These are phyloP conservation scores for Ganoderma leucocontextum DNA, from an alignment of 1,284 basidiomycete species.

Conservation along the genomic window DNA sequence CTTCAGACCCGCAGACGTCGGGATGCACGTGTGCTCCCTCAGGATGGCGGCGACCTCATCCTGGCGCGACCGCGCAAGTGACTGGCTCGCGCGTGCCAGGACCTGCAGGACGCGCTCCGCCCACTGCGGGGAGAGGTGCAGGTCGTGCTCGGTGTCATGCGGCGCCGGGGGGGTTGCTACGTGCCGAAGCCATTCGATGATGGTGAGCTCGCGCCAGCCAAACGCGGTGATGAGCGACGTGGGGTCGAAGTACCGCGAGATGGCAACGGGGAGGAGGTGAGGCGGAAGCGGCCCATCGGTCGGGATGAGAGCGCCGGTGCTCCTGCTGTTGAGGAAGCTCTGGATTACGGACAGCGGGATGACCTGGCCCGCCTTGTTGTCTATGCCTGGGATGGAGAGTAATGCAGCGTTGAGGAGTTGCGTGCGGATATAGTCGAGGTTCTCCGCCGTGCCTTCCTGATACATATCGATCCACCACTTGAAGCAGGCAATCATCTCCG, in stretches of 20 bases:
- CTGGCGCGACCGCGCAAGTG: conserved; percentile 67
- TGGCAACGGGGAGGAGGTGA: conserved; percentile 76
- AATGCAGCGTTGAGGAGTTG: conserved; percentile 79
- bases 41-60: conserved; percentile 66
- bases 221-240: conserved; percentile 69
- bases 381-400: conserved; percentile 53
- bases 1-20: conserved; percentile 83
- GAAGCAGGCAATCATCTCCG: conserved; percentile 85
- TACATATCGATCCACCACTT: conserved; percentile 89
- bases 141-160: conserved; percentile 64
- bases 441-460: conserved; percentile 53
- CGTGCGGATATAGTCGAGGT: conserved; percentile 58
- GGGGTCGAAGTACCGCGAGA: conserved; percentile 73
- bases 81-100: conserved; percentile 82
- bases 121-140: conserved; percentile 77
- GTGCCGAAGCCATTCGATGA: conserved; percentile 82
- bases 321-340: conserved; percentile 78
- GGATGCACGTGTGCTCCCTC: conserved; percentile 80
- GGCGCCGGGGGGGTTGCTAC: conserved; percentile 60
- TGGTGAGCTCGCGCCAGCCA: conserved; percentile 83
- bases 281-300: conserved; percentile 85
- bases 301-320: conserved; percentile 71
- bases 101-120: conserved; percentile 84
- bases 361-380: conserved; percentile 57
- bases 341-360: conserved; percentile 76